Base-by-base conservation (phyloP, 306 rosid species). In the Trichosanthes truncata region DNA sequence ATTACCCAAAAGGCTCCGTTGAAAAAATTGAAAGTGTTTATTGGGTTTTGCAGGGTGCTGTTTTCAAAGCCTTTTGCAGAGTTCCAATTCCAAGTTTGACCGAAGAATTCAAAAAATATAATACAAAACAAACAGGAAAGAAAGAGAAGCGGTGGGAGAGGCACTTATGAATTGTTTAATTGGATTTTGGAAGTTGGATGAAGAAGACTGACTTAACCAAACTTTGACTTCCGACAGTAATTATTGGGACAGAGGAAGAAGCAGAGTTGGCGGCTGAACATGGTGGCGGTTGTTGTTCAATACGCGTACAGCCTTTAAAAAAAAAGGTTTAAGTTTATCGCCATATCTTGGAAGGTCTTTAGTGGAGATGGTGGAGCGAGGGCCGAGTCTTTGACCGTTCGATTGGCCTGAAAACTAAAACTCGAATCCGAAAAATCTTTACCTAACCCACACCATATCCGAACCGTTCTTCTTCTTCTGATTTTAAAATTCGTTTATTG, bases 171-270 rank as follows among this genome's bases (percentile, higher is more conserved):
- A 62, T 62, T 62, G 40, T 68, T 68, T 68, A 38, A 68, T 68
- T 41, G 49, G 49, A 43, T 38, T 18, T 25, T 20, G 48, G 46
- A 67, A 67, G 40, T 36, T 18, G 53, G 52, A 52, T 4, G 40
- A 25, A 21, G 56, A 72, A 72, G 77, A 45, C 77, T 13, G 40
- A 46, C 3, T 73, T 1, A 52, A 46, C 41, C 60, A 18, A 73
- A 48, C 4, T 25, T 73, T 73, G 77, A 73, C 77, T 73, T 48
- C 23, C 60, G 23, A 73, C 23, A 45, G 77, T 72, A 72, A 46
- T 72, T 72, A 72, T 69, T 72, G 59, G 38, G 40, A 0, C 23
- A 8, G 59, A 7, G 4, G 59, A 48, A 21, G 13, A 10, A 67
- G 11, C 4, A 7, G 12, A 56, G 62, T 25, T 10, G 71, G 45